Evolutionary conservation across 2,329 filamentous ascomycete species (phyloP), one percentile per base, ranked within the genome.

Genomic region (Dryadomyces quercus-mongolicae): DNA sequence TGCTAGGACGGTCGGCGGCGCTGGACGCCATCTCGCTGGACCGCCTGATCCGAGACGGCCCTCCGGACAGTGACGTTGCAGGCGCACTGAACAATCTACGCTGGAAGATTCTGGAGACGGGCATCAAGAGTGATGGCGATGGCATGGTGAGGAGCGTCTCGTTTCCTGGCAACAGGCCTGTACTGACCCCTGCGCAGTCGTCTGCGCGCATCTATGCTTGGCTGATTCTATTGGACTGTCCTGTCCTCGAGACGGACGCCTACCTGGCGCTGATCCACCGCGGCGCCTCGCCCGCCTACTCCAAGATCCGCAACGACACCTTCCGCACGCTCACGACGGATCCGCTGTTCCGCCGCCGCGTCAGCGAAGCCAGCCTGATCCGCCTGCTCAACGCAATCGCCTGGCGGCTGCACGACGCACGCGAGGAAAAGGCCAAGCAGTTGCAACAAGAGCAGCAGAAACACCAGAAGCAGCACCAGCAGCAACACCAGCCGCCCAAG

Each of bases 301-400:
- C 88, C 63, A 98, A 98, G 72, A 98, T 98, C 66, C 88, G 91
- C 67, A 96, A 98, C 70, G 93, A 98, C 68, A 96, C 93, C 44
- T 97, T 97, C 68, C 88, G 93, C 62, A 98, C 93, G 0, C 76
- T 98, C 54, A 93, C 93, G 36, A 96, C 92, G 52, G 93, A 98
- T 64, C 91, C 92, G n/a, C 81, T 98, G 40, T 98, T 97, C 74
- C 88, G 93, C 58, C 84, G 93, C 36, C 86, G 92, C 55, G 93
- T 98, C 56, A 95, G 89, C 55, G 93, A 98, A 69, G 94, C 94
- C 57, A 95, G 88, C 67, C 73, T 98, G 45, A 97, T 95, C 57
- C 87, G 93, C 13, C 79, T 98, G 5, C 80, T 98, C 56, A 98
- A 98, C 67, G 93, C 93, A 22, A 83, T 95, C 47, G 92, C 92